Evolutionary conservation across 495 filamentous ascomycete genomes (phyloP).

Genomic region (Hypoxylon trugodes): DNA sequence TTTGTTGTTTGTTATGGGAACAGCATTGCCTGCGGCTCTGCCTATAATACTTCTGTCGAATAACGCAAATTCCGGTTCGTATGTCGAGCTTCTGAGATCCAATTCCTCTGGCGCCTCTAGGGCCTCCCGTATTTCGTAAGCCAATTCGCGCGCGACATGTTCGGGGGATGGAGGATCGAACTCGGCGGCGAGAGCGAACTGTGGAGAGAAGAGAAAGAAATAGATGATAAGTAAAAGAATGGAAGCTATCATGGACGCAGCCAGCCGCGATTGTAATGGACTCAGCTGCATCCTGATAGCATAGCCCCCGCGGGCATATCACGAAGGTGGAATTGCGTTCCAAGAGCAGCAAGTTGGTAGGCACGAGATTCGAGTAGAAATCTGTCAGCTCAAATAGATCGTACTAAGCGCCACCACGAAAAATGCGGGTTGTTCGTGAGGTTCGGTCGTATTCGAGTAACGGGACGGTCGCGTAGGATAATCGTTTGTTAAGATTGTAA

Average conservation of each 20-base stretch:
- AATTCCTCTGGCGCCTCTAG: slow-evolving; percentile 25
- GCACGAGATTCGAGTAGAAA: background rate
- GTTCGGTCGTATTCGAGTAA: slow-evolving; percentile 13
- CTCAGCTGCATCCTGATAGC: slow-evolving; percentile 66
- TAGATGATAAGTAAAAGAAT: slow-evolving; percentile 64
- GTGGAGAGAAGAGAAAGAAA: slow-evolving; percentile 60
- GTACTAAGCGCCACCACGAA: slow-evolving; percentile 22
- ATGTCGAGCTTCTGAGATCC: slow-evolving; percentile 42
- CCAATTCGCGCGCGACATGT: slow-evolving; percentile 44
- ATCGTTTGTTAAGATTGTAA: background rate
- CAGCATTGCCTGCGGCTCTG: slow-evolving; percentile 58
- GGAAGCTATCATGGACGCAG: slow-evolving; percentile 67
- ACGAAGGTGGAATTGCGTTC: slow-evolving; percentile 21
- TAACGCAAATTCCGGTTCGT: slow-evolving; percentile 66
- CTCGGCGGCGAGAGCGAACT: slow-evolving; percentile 68
- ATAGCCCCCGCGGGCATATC: slow-evolving; percentile 50
- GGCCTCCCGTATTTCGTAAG: slow-evolving; percentile 40
- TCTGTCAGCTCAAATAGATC: slow-evolving; percentile 26
- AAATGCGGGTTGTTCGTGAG: slow-evolving; percentile 6
- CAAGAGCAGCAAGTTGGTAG: slow-evolving; percentile 14
- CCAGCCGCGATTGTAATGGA: slow-evolving; percentile 73
- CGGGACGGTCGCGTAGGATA: background rate
- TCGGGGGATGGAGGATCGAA: slow-evolving; percentile 42
- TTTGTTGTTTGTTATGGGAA: slow-evolving; percentile 69
- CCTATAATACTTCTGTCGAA: slow-evolving; percentile 70